Percentiles rank a stretch among this genome's conserved stretches.
These are phyloP conservation scores for Lagenidium sp. DNA, from an alignment of 352 stramenopile genomes.

Conservation along the genomic window DNA sequence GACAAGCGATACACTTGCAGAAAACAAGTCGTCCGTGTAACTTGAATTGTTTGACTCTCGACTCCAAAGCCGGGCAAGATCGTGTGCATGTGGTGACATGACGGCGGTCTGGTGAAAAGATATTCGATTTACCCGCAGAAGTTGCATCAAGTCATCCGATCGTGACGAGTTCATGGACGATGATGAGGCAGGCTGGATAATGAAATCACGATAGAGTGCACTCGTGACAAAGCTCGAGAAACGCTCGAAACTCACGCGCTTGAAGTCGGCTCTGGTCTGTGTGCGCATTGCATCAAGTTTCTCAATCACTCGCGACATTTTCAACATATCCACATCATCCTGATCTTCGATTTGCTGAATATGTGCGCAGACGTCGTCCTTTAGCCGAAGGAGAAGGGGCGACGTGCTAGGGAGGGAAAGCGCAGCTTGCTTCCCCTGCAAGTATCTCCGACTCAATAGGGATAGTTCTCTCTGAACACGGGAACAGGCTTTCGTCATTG, in stretches of 20 bases:
- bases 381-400: constrained; percentile 10
- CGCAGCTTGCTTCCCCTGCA: constrained; percentile 7
- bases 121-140: constrained; percentile 37
- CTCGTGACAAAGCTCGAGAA: constrained; percentile 40
- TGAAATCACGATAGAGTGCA: constrained; percentile 37
- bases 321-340: not conserved
- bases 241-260: constrained; percentile 28
- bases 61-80: constrained; percentile 9
- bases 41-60: no score
- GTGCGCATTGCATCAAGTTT: constrained; percentile 26
- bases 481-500: constrained; percentile 3
- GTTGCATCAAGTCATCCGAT: constrained; percentile 21
- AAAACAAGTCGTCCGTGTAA: no score
- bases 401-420: constrained; percentile 16
- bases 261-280: constrained; percentile 35
- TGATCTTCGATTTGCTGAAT: constrained; percentile 3
- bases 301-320: constrained; percentile 10
- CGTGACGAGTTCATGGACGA: constrained; percentile 6
- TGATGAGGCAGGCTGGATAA: constrained; percentile 12
- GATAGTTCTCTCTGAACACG: constrained; percentile 10
- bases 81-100: not conserved
- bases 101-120: constrained; percentile 53
- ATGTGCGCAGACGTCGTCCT: constrained; percentile 17
- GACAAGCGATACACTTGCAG: no score
- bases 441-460: constrained; percentile 18